A percentile compares a stretch with the other conserved stretches of the same genome.
Evolutionary conservation across 1,284 basidiomycete species (phyloP).

Genomic region (Cutaneotrichosporon cavernicola): DNA sequence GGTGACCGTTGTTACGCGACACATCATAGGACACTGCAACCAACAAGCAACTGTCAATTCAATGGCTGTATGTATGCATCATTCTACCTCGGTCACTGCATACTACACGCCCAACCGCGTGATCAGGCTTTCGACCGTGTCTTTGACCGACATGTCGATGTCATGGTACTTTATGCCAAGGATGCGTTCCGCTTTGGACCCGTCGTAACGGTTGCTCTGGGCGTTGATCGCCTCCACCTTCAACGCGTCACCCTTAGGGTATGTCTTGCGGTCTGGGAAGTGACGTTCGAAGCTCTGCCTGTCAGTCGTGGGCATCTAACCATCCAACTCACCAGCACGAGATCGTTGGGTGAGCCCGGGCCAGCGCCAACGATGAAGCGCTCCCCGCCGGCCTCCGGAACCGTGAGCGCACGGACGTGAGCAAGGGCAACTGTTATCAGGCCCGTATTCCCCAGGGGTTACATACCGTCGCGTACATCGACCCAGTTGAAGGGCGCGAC

Average conservation of each 20-base stretch:
- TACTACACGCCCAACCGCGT: constrained; percentile 30
- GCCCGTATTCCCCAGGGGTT: background rate
- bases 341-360: constrained; percentile 41
- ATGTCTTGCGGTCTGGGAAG: constrained; percentile 37
- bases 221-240: constrained; percentile 30
- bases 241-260: constrained; percentile 41
- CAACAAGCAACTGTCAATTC: background rate
- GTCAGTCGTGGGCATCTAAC: background rate
- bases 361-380: constrained; percentile 60
- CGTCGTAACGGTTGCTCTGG: constrained; percentile 31
- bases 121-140: constrained; percentile 41
- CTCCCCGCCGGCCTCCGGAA: constrained; percentile 61
- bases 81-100: background rate
- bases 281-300: constrained; percentile 31
- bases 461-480: constrained; percentile 58
- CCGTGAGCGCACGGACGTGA: constrained; percentile 60
- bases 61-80: background rate
- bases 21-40: background rate
- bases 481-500: constrained; percentile 56
- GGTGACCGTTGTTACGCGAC: background rate
- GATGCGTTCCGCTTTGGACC: constrained; percentile 39
- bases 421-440: constrained; percentile 56
- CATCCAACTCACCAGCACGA: constrained; percentile 30
- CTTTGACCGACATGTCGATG: constrained; percentile 36
- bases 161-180: constrained; percentile 44